phyloP scores from a whole-genome alignment of 371 early-diverging fungal genomes.

The Syncephalastrum monosporum region DNA sequence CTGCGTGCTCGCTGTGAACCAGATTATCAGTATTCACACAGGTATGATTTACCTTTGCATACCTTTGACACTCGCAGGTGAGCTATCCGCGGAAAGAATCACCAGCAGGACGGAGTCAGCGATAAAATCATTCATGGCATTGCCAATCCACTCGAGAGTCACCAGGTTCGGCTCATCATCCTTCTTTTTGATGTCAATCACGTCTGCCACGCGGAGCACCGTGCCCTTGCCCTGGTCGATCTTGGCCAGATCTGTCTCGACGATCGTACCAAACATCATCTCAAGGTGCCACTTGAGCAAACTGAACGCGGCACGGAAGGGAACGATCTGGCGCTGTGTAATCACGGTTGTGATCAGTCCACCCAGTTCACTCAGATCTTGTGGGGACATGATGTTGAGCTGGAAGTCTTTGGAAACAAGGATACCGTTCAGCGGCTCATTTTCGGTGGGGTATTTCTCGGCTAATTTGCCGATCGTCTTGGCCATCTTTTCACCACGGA shows the following conservation, averaged over 20 bases:
- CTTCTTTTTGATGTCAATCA: slow-evolving; percentile 67
- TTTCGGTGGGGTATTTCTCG: slow-evolving; percentile 61
- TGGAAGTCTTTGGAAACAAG: slow-evolving; percentile 90
- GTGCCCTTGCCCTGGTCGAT: slow-evolving; percentile 29
- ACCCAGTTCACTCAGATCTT: slow-evolving; percentile 78
- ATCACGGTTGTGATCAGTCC: slow-evolving; percentile 77
- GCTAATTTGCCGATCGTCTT: slow-evolving; percentile 89
- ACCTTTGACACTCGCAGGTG: slow-evolving; percentile 92
- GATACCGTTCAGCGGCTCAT: slow-evolving; percentile 75
- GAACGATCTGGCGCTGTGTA: slow-evolving; percentile 77
- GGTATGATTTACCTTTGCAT: neutral
- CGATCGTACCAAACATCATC: slow-evolving; percentile 85
- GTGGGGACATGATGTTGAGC: slow-evolving; percentile 79
- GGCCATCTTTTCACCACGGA: slow-evolving; percentile 95
- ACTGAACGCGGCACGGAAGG: slow-evolving; percentile 75
- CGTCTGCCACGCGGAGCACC: slow-evolving; percentile 70
- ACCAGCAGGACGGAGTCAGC: slow-evolving; percentile 93
- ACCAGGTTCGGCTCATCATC: slow-evolving; percentile 55
- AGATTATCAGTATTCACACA: neutral
- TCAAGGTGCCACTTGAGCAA: slow-evolving; percentile 87
- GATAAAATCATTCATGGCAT: slow-evolving; percentile 91
- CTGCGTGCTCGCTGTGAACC: slow-evolving; percentile 33
- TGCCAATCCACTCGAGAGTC: slow-evolving; percentile 90
- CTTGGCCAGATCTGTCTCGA: slow-evolving; percentile 28
- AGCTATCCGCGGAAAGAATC: slow-evolving; percentile 80